These are phyloP conservation scores for Microglena sp. DNA, from an alignment of 139 green algal genomes.

Conservation along the genomic window DNA sequence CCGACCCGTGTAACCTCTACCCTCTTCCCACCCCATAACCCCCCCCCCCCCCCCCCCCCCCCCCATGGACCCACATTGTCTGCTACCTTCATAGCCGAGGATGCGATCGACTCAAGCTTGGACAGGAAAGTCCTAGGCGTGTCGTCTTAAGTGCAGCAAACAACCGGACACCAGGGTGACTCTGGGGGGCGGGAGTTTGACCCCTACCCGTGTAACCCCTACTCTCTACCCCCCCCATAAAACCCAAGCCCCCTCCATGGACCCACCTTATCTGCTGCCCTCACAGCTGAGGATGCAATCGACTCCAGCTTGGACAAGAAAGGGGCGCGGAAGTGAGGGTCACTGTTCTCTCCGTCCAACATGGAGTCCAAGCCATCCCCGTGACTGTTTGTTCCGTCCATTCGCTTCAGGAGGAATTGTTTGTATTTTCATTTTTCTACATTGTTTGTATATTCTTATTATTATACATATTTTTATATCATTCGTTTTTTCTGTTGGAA, in stretches of 20 bases:
- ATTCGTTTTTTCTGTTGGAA: no score
- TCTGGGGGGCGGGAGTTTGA: no score
- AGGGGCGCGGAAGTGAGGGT: conserved; percentile 6
- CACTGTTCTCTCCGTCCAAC: neutral
- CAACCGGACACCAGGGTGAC: no score
- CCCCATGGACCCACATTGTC: conserved; percentile 28
- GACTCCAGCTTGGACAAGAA: conserved; percentile 71
- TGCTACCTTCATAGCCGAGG: conserved; percentile 49
- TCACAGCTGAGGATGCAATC: conserved; percentile 74
- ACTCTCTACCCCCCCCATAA: neutral
- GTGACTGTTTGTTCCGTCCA: no score
- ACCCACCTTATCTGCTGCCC: conserved; percentile 67
- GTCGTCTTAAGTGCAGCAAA: neutral
- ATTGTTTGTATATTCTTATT: no score
- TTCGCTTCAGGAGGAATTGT: no score
- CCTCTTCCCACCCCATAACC: neutral
- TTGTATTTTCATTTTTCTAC: no score
- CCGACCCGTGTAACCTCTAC: neutral
- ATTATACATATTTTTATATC: no score
- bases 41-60: neutral
- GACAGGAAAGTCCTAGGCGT: conserved; percentile 9
- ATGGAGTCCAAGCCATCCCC: no score
- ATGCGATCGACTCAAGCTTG: conserved; percentile 63
- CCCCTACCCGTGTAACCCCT: no score
- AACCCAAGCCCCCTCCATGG: neutral